Conservation (phyloP, 2,329 filamentous ascomycete species). For the Penicillium sp. region DNA sequence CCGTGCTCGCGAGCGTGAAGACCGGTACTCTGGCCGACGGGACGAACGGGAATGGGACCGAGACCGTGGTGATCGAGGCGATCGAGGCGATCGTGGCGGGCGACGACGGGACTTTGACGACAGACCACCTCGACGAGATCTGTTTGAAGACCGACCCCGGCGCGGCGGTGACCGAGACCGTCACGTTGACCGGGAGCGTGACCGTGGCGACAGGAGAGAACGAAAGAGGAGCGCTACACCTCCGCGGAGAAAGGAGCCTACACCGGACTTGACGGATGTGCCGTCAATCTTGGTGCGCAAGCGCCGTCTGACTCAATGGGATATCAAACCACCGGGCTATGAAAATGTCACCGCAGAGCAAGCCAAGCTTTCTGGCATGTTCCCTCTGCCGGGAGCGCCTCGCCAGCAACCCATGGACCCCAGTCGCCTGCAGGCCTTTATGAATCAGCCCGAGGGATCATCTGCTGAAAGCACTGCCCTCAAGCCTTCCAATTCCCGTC, state of each 20-base stretch:
- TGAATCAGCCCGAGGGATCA: conserved; percentile 71
- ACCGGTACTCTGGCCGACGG: conserved; percentile 71
- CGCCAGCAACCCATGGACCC: conserved; percentile 94
- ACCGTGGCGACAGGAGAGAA: conserved; percentile 44
- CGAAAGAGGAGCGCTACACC: conserved; percentile 69
- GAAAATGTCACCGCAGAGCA: conserved; percentile 98
- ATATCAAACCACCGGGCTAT: conserved; percentile 97
- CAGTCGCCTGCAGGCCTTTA: conserved; percentile 86
- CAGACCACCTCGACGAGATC: conserved; percentile 48
- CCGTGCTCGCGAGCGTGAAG: conserved; percentile 86
- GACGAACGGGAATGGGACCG: conserved; percentile 66
- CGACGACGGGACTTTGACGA: conserved; percentile 60
- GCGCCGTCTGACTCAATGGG: conserved; percentile 95
- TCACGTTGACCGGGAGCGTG: conserved; percentile 36
- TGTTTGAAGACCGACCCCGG: conserved; percentile 57
- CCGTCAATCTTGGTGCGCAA: conserved; percentile 78
- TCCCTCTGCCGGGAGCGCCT: conserved; percentile 90
- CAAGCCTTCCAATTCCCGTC: conserved; percentile 86
- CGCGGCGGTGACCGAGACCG: conserved; percentile 32
- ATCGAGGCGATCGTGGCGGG: conserved; percentile 50
- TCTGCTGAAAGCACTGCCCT: conserved; percentile 67
- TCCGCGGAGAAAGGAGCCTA: conserved; percentile 87
- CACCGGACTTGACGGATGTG: conserved; percentile 84
- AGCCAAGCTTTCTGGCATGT: conserved; percentile 92
- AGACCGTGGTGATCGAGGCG: conserved; percentile 16